Conservation (phyloP, 805 yeast species). For the Yueomyces sinensis region DNA sequence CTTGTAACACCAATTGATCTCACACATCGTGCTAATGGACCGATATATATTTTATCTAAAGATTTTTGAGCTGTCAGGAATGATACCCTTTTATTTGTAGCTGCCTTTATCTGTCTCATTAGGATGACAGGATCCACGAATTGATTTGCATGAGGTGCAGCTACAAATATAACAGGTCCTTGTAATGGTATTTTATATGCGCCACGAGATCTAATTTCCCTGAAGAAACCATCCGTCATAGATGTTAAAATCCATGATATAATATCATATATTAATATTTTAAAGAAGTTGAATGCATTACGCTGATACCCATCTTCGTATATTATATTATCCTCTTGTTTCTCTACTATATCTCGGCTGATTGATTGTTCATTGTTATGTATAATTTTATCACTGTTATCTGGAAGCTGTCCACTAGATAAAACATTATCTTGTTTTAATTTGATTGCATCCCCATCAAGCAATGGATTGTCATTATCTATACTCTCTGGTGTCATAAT, state of each 20-base stretch:
- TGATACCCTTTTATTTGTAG: slow-evolving; percentile 55
- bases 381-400: too few species aligned
- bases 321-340: too few species aligned
- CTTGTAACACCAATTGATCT: slow-evolving; percentile 84
- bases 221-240: slow-evolving; percentile 58
- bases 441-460: too few species aligned
- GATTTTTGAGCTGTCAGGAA: slow-evolving; percentile 82
- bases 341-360: too few species aligned
- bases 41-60: slow-evolving; percentile 51
- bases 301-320: slow-evolving; percentile 10
- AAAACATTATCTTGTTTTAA: too few species aligned
- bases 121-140: slow-evolving; percentile 70
- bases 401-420: too few species aligned
- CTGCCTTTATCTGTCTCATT: slow-evolving; percentile 64
- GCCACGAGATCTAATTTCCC: slow-evolving; percentile 84
- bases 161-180: slow-evolving; percentile 86
- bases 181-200: slow-evolving; percentile 55
- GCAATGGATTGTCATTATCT: too few species aligned
- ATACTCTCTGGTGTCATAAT: too few species aligned
- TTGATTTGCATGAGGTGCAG: slow-evolving; percentile 96
- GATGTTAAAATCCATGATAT: slow-evolving; percentile 35
- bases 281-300: slow-evolving; percentile 26
- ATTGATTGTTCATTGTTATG: too few species aligned
- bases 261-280: slow-evolving; percentile 36
- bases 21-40: slow-evolving; percentile 61